Base-by-base conservation (phyloP, 2,329 filamentous ascomycete species). In the Fusarium sp. region DNA sequence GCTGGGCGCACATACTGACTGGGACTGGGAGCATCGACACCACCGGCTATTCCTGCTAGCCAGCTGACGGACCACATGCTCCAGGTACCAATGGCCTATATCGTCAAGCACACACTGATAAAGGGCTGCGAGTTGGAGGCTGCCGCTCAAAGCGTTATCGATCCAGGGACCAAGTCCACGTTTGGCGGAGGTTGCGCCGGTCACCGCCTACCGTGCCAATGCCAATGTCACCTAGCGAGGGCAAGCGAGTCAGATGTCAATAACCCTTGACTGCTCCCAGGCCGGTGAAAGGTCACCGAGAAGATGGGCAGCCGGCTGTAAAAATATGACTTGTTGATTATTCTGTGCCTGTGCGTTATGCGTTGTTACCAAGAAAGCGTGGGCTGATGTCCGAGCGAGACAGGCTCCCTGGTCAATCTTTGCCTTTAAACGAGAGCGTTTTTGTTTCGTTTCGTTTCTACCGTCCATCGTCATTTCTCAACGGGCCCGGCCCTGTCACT, bases 361-460 rank as follows among this genome's bases (percentile, higher is more conserved):
- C 45, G 68, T 57, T 74, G 61, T 73, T 63, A 69, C 63, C 59
- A 50, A 38, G 54, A 74, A 40, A 40, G 47, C 59, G 45, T 74
- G 71, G 71, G 57, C 71, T 72, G 64, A 74, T 69, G 60, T 52
- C 71, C 63, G 58, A 66, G 61, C 65, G 63, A 72, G 62, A 68
- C 68, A 65, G 63, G 45, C 70, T 40, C 64, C 50, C 63, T 45
- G 62, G 58, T 63, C 57, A 64, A 63, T 61, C 57, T 69, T 59
- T 52, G 32, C 56, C 58, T 33, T 63, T 63, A 69, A 63, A 45
- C 69, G 65, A 59, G 27, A 40, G 65, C 71, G 72, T 74, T 74
- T 60, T 56, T 66, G 63, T 74, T 74, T 74, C 67, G 71, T 71
- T 73, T 74, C 47, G 71, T 74, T 74, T 70, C 61, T 40, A 20